Percentiles rank a stretch among this genome's conserved stretches.
Evolutionary conservation across 257 asterid genomes (phyloP).

Genomic region (Cruciata laevipes): DNA sequence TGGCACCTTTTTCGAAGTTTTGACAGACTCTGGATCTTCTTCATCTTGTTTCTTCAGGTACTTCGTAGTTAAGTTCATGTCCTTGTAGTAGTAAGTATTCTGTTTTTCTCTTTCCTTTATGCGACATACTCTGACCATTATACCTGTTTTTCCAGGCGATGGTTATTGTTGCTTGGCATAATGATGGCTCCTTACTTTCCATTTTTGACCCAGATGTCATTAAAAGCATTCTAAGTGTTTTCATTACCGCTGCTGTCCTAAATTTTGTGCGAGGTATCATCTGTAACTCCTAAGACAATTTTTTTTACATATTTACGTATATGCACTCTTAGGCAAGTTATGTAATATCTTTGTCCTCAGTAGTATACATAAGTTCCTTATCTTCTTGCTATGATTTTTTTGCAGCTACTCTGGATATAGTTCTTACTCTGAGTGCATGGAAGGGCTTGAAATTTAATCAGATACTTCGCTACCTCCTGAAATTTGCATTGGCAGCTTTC

Average conservation of each 20-base stretch:
- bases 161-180: constrained; percentile 93
- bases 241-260: constrained; percentile 84
- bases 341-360: not conserved
- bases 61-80: not conserved
- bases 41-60: constrained; percentile 91
- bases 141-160: constrained; percentile 57
- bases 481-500: constrained; percentile 67
- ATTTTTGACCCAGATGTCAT: constrained; percentile 60
- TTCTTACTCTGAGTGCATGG: constrained; percentile 82
- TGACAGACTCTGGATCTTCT: constrained; percentile 94
- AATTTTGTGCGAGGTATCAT: constrained; percentile 74
- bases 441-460: constrained; percentile 70
- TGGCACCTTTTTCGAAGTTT: constrained; percentile 94
- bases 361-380: not conserved
- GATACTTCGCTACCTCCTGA: constrained; percentile 80
- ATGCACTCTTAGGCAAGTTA: not conserved
- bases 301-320: not conserved
- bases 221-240: constrained; percentile 77
- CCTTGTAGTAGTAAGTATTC: not conserved
- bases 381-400: constrained; percentile 20
- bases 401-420: constrained; percentile 88
- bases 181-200: constrained; percentile 44
- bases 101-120: not conserved
- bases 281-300: not conserved
- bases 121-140: not conserved